phyloP scores from a whole-genome alignment of 83 land plant species.

The Thuja plicata region DNA sequence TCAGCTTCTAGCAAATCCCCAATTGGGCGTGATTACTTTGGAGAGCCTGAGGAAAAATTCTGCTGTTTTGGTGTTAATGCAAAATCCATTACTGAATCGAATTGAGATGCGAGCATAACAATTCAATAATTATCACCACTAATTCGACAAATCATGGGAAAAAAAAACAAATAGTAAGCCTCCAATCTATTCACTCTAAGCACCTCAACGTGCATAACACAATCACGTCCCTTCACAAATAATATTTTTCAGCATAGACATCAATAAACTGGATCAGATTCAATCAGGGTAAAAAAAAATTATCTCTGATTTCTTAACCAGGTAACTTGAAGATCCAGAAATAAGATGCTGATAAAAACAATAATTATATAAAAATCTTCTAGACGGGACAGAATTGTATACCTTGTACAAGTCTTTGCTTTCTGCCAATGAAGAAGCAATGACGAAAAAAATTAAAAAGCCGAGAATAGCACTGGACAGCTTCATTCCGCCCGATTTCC shows the following conservation, averaged over 20 bases:
- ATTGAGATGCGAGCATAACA: no score
- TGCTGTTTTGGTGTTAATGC: no score
- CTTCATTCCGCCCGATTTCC: background rate
- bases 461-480: background rate
- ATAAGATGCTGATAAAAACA: background rate
- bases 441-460: background rate
- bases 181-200: background rate
- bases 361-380: background rate
- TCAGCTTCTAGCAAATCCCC: no score
- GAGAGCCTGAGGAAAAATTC: no score
- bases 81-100: background rate
- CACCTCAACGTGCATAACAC: background rate
- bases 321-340: background rate
- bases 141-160: background rate
- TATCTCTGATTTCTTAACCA: background rate
- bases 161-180: background rate
- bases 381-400: background rate
- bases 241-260: background rate
- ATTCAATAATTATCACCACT: background rate
- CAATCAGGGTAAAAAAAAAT: background rate
- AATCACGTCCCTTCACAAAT: background rate
- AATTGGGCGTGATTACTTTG: no score
- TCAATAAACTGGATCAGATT: background rate
- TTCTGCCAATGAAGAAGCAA: background rate
- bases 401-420: background rate